A percentile compares a stretch with the other conserved stretches of the same genome.
Evolutionary conservation across 2,329 filamentous ascomycete genomes (phyloP).

Genomic region (Neofusicoccum sp.): DNA sequence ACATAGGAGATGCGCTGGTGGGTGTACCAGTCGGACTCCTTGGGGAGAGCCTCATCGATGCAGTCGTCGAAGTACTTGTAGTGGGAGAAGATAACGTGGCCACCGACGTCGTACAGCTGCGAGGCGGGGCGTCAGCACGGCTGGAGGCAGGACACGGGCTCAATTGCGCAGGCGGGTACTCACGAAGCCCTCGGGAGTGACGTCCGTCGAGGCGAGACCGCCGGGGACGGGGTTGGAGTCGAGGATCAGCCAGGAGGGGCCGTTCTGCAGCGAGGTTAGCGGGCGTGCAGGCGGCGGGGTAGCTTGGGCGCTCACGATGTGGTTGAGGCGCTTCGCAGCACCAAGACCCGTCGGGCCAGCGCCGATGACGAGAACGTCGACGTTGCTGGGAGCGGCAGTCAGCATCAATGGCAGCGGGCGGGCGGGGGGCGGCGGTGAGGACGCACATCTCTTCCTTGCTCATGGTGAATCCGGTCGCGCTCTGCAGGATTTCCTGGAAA

Average conservation of each 20-base stretch:
- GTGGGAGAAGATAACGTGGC: conserved; percentile 98
- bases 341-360: conserved; percentile 96
- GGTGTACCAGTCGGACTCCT: conserved; percentile 91
- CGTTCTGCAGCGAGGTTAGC: conserved; percentile 60
- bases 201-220: conserved; percentile 92
- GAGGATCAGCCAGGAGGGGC: conserved; percentile 92
- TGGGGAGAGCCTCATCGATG: conserved; percentile 93
- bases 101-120: conserved; percentile 93
- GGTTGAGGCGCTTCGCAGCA: conserved; percentile 95
- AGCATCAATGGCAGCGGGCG: conserved; percentile 15
- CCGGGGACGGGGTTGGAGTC: conserved; percentile 90
- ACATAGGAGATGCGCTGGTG: conserved; percentile 99
- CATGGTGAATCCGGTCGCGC: conserved; percentile 24
- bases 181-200: conserved; percentile 95
- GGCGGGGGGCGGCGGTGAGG: conserved; percentile 21
- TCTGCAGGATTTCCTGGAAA: conserved; percentile 42
- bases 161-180: conserved; percentile 45
- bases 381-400: conserved; percentile 59
- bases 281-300: conserved; percentile 16
- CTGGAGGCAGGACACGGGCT: neutral
- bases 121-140: conserved; percentile 24
- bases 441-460: conserved; percentile 44
- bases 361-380: conserved; percentile 97
- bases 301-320: conserved; percentile 66
- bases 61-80: conserved; percentile 99